phyloP scores from a whole-genome alignment of 1,139 yeast species.

The Suzukiozyma palmioleophila region DNA sequence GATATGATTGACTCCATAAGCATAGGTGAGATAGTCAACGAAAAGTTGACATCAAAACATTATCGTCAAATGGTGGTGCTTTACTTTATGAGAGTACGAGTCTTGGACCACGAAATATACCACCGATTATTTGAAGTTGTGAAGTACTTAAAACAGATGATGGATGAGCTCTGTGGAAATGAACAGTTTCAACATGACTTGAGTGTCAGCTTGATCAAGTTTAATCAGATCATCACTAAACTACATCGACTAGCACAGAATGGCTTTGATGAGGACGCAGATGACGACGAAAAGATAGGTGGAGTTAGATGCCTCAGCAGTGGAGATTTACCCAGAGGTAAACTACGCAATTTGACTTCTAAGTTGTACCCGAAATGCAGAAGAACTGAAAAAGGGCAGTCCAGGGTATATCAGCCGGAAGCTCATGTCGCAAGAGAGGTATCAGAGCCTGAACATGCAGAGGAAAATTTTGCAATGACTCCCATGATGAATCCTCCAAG shows the following conservation, averaged over 20 bases:
- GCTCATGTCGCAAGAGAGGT: too few species aligned
- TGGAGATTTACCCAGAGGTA: background rate
- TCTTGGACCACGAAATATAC: background rate
- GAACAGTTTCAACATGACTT: background rate
- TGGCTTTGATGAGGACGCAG: background rate
- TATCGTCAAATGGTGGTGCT: constrained; percentile 1
- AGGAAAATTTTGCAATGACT: too few species aligned
- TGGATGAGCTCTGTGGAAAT: background rate
- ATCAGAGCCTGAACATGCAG: too few species aligned
- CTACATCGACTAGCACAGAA: background rate
- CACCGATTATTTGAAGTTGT: background rate
- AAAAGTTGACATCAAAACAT: background rate
- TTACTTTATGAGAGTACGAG: background rate
- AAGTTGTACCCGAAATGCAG: too few species aligned
- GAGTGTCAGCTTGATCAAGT: constrained; percentile 1
- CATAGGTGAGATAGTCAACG: constrained; percentile 1
- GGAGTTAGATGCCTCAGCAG: background rate
- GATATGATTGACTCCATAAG: background rate
- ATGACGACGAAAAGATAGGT: constrained; percentile 2
- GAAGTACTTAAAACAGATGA: background rate
- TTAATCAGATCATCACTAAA: constrained; percentile 1
- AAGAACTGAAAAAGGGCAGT: too few species aligned
- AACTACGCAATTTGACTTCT: background rate
- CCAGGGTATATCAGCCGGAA: too few species aligned
- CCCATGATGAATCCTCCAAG: too few species aligned